These are phyloP conservation scores for Pyrus bretschneideri DNA, from an alignment of 306 rosid species.

Conservation along the genomic window DNA sequence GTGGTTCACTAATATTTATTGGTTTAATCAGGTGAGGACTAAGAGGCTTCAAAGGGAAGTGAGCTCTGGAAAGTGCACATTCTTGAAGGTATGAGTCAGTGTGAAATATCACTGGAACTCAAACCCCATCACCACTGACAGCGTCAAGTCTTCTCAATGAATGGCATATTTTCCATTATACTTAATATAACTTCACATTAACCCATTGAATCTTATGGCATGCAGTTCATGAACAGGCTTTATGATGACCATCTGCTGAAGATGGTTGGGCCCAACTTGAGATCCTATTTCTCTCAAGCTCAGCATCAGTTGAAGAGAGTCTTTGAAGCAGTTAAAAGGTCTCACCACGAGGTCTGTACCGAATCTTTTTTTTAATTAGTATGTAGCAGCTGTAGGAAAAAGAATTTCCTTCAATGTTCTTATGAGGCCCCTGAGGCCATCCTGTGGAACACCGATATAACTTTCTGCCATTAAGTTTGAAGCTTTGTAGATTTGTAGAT, in stretches of 20 bases:
- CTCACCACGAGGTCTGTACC: slow-evolving; percentile 74
- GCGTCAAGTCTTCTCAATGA: not conserved
- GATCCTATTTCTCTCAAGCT: slow-evolving; percentile 41
- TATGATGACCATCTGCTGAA: slow-evolving; percentile 28
- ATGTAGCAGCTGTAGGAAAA: not conserved
- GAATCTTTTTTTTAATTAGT: slow-evolving; percentile 7
- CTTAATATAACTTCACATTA: slow-evolving; percentile 6
- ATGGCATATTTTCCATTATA: not conserved
- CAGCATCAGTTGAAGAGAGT: slow-evolving; percentile 38
- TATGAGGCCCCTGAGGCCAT: slow-evolving; percentile 9
- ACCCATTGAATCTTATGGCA: slow-evolving; percentile 13
- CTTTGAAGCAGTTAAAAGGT: slow-evolving; percentile 36
- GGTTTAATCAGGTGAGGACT: slow-evolving; percentile 40
- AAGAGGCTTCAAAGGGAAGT: slow-evolving; percentile 36
- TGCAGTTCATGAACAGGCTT: slow-evolving; percentile 41
- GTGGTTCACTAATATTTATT: slow-evolving; percentile 15
- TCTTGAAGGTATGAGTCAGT: slow-evolving; percentile 42
- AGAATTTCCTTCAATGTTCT: not conserved
- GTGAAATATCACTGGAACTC: not conserved
- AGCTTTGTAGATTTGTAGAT: not conserved
- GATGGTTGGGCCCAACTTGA: slow-evolving; percentile 15
- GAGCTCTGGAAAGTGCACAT: slow-evolving; percentile 43
- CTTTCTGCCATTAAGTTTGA: not conserved
- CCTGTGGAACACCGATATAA: not conserved
- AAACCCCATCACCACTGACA: not conserved